Percentiles rank a stretch among this genome's conserved stretches.
Evolutionary conservation across 805 yeast genomes (phyloP).

Genomic region (Brettanomyces nanus): DNA sequence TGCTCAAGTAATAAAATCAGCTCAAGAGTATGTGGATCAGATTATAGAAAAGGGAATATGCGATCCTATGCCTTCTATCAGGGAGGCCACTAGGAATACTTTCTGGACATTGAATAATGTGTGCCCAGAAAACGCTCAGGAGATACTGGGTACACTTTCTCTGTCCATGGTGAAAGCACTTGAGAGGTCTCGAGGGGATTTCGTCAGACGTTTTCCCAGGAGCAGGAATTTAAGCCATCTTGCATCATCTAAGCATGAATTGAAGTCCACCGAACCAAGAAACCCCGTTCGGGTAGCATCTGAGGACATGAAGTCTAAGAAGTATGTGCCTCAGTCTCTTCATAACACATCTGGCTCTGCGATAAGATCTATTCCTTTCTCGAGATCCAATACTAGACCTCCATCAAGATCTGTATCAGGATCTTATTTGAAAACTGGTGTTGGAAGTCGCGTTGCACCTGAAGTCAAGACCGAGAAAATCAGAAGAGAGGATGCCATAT

Average conservation of each 20-base stretch:
- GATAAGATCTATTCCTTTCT: background rate
- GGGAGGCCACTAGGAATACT: conserved; percentile 64
- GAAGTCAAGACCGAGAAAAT: conserved; percentile 11
- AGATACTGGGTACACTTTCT: conserved; percentile 31
- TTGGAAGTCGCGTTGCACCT: background rate
- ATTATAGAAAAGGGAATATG: conserved; percentile 52
- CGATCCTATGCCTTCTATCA: conserved; percentile 75
- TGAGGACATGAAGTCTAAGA: background rate
- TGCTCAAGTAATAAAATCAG: conserved; percentile 20
- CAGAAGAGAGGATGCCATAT: conserved; percentile 15
- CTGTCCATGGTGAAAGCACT: conserved; percentile 46
- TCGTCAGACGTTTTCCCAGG: background rate
- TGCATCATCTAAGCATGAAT: background rate
- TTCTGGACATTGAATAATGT: conserved; percentile 61
- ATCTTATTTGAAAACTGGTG: background rate
- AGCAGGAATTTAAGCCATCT: background rate
- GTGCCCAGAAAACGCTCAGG: conserved; percentile 46
- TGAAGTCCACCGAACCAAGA: background rate
- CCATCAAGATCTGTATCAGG: background rate
- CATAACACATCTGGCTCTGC: background rate
- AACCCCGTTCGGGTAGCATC: background rate
- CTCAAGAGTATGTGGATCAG: conserved; percentile 38
- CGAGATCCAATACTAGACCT: no score
- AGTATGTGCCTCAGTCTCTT: background rate
- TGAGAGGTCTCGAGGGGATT: conserved; percentile 26